Evolutionary conservation across 2,329 filamentous ascomycete species (phyloP), one percentile per base, ranked within the genome.

Genomic region (Curvularia hawaiiensis): DNA sequence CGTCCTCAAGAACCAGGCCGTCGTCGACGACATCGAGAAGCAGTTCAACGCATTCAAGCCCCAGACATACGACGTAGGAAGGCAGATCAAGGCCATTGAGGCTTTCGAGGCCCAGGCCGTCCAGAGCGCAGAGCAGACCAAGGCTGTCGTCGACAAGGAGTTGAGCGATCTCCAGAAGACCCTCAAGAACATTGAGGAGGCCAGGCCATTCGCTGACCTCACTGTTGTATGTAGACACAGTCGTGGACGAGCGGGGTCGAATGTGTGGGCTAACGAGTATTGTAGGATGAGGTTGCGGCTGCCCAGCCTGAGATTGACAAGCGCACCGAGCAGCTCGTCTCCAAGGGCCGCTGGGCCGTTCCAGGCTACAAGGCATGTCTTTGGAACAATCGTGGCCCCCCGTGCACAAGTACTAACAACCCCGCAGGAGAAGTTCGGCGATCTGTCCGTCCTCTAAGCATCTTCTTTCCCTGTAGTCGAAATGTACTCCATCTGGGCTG

Each of bases 81-180:
- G 94, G 79, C 95, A 99, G 85, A 84, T 99, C 78, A 98, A 97
- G 89, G 91, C 93, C 73, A 98, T 99, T 77, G 93, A 98, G 77
- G 91, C 92, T 56, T 99, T 99, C 78, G 94, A 99, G 87, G 88
- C 91, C 58, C 92, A 98, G 86, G 95, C 95, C 67, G 81, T 99
- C 73, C 92, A 96, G 89, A 97, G 94, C 81, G 95, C 95, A 65
- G 88, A 97, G 87, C 90, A 92, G 78, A 98, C 95, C 77, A 98
- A 97, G 90, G 85, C 88, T 76, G 92, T 93, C 83, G 94, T 99
- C 71, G 94, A 97, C 82, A 85, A 91, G 64, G 95, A 99, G 84
- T 85, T 99, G 79, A 88, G 89, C 85, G 94, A 96, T 79, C 85
- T 99, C 77, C 87, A 94, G 80, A 92, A 92, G 83, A 98, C 95